Evolutionary conservation across 306 rosid species (phyloP).

Genomic region (Fragaria ananassa): DNA sequence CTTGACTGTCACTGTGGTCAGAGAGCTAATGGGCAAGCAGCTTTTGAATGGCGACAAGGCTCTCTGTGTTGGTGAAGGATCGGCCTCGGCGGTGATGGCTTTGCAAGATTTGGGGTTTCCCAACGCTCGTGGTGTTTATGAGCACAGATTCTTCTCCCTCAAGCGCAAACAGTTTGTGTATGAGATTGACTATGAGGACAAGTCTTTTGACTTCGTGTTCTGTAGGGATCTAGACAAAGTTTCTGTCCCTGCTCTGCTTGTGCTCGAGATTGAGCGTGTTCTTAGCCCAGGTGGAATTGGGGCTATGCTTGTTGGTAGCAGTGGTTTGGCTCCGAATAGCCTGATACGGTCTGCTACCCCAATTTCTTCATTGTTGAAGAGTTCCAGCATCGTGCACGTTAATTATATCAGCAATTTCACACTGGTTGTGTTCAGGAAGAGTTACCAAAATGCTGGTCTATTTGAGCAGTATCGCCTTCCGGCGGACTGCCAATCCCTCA

Average conservation of each 20-base stretch:
- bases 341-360: constrained; percentile 73
- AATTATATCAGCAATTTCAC: constrained; percentile 38
- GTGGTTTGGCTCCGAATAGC: constrained; percentile 38
- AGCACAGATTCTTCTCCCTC: constrained; percentile 43
- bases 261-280: constrained; percentile 81
- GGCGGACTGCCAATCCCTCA: constrained; percentile 52
- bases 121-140: constrained; percentile 36
- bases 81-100: constrained; percentile 37
- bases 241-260: constrained; percentile 64
- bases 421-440: constrained; percentile 73
- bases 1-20: constrained; percentile 48
- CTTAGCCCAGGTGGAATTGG: constrained; percentile 86
- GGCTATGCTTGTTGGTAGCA: constrained; percentile 45
- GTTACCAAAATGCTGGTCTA: constrained; percentile 32
- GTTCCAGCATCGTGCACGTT: constrained; percentile 66
- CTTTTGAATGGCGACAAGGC: constrained; percentile 41
- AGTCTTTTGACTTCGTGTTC: constrained; percentile 69
- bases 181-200: constrained; percentile 42
- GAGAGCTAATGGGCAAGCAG: constrained; percentile 39
- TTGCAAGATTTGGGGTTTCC: constrained; percentile 64
- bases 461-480: constrained; percentile 45
- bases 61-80: constrained; percentile 71
- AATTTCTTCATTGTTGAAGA: constrained; percentile 60
- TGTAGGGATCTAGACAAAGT: constrained; percentile 59
- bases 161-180: constrained; percentile 38